phyloP scores from a whole-genome alignment of 2,329 filamentous ascomycete species.

The Colletotrichum karsti region DNA sequence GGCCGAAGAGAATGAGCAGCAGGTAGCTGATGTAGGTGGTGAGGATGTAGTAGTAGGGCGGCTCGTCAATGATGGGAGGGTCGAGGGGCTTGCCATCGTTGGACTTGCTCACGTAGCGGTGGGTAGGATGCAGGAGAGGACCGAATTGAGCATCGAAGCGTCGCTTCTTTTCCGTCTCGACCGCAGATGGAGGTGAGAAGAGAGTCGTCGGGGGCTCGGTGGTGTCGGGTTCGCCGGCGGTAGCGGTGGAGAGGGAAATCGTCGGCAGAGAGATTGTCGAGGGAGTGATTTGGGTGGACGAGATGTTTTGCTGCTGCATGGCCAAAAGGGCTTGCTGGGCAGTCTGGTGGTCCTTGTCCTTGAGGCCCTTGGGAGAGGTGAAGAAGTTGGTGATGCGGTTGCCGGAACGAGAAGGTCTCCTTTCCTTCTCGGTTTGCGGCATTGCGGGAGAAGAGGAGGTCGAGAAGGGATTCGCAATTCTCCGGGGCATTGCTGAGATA shows the following conservation, averaged over 20 bases:
- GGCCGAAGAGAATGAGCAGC: conserved; percentile 92
- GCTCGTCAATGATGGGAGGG: conserved; percentile 90
- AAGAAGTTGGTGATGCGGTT: conserved; percentile 87
- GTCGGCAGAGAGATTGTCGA: conserved; percentile 84
- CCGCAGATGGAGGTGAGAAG: conserved; percentile 87
- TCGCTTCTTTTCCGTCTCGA: conserved; percentile 79
- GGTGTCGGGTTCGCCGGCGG: conserved; percentile 75
- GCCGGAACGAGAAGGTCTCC: conserved; percentile 62
- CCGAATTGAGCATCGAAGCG: conserved; percentile 91
- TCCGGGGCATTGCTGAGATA: conserved; percentile 63
- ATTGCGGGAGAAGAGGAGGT: conserved; percentile 57
- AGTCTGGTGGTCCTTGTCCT: conserved; percentile 66
- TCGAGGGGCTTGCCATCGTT: conserved; percentile 77
- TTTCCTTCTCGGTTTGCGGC: conserved; percentile 60
- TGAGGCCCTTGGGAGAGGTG: conserved; percentile 72
- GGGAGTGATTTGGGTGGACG: conserved; percentile 72
- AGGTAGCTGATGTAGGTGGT: conserved; percentile 99
- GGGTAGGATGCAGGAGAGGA: conserved; percentile 79
- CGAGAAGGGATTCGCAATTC: conserved; percentile 65
- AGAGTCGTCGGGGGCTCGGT: conserved; percentile 79
- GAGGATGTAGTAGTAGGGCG: conserved; percentile 94
- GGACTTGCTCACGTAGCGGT: conserved; percentile 90
- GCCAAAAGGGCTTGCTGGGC: conserved; percentile 74
- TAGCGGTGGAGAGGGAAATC: conserved; percentile 90
- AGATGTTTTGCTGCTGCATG: conserved; percentile 67